Evolutionary conservation across 2,329 filamentous ascomycete species (phyloP), one percentile per base, ranked within the genome.

Genomic region (Aspergillus oerlinghausenensis): DNA sequence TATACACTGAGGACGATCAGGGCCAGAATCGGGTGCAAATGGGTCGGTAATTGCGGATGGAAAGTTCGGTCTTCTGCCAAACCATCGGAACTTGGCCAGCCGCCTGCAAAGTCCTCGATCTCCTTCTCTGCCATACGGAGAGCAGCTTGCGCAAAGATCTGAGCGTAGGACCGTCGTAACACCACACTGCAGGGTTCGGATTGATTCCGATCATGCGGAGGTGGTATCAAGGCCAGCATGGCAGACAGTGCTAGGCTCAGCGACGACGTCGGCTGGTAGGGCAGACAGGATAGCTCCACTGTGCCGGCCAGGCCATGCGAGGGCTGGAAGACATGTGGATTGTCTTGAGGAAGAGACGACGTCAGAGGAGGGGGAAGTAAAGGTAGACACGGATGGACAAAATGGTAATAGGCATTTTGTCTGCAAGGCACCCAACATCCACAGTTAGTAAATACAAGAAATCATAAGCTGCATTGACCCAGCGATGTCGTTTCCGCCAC

Each of bases 101-200:
- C 28, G 35, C 19, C 40, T 25, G 29, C 29, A 9, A 60, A 29
- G 14, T 54, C 42, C 21, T 66, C 60, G 8, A 60, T 55, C 21
- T 60, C 61, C 5, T 56, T 55, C 29, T 68, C 62, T 3, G 57
- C 51, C 19, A 50, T 58, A 10, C 50, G 42, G 25, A 63, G 43
- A 1, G 67, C 67, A 6, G 65, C 57, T 19, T 63, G 64, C 3
- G 64, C 65, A 52, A 62, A 67, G 5, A 64, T 42, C 11, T 67
- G 55, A 2, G 65, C 63, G 23, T 64, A 68, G 6, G 63, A 62
- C 9, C 62, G 55, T 4, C 66, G 59, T 1, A 59, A n/a, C 3
- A 29, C 23, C 10, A 52, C 51, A 48, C 45, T 42, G 42, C 51
- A 52, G n/a, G 29, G 25, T 9, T 29, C 51, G 32, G 51, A 52